Evolutionary conservation across 805 yeast species (phyloP).

Genomic region (Schwanniomyces pseudopolymorphus): DNA sequence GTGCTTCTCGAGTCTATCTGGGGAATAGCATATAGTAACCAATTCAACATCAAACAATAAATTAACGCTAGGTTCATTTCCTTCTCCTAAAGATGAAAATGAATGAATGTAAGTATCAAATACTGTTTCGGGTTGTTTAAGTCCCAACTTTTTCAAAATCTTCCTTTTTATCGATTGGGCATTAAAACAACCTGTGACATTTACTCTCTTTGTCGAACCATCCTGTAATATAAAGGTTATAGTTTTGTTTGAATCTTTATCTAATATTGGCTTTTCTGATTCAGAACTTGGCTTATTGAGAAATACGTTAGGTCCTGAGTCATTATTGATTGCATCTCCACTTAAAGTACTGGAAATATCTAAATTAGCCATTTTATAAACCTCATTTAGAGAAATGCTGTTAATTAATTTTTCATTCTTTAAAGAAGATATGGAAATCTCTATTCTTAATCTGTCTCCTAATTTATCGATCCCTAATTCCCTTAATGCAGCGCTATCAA

Average conservation of each 20-base stretch:
- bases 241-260: conserved; percentile 26
- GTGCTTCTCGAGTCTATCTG: conserved; percentile 66
- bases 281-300: neutral
- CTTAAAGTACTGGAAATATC: conserved; percentile 7
- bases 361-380: conserved; percentile 18
- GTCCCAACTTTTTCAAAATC: conserved; percentile 58
- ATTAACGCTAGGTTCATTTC: conserved; percentile 22
- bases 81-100: conserved; percentile 24
- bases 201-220: conserved; percentile 67
- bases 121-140: conserved; percentile 40
- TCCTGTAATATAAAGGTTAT: conserved; percentile 74
- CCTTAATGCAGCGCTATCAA: conserved; percentile 62
- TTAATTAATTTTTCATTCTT: conserved; percentile 31
- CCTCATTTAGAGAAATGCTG: conserved; percentile 23
- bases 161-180: conserved; percentile 76
- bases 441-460: conserved; percentile 78
- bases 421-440: conserved; percentile 53
- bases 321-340: conserved; percentile 2
- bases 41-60: conserved; percentile 74
- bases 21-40: conserved; percentile 78
- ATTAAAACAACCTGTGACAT: conserved; percentile 75
- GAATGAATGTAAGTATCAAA: conserved; percentile 65
- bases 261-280: neutral
- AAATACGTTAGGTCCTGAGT: conserved; percentile 5
- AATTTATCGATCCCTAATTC: conserved; percentile 74